Conservation (phyloP, 2,329 filamentous ascomycete genomes). For the Botrytis byssoidea region DNA sequence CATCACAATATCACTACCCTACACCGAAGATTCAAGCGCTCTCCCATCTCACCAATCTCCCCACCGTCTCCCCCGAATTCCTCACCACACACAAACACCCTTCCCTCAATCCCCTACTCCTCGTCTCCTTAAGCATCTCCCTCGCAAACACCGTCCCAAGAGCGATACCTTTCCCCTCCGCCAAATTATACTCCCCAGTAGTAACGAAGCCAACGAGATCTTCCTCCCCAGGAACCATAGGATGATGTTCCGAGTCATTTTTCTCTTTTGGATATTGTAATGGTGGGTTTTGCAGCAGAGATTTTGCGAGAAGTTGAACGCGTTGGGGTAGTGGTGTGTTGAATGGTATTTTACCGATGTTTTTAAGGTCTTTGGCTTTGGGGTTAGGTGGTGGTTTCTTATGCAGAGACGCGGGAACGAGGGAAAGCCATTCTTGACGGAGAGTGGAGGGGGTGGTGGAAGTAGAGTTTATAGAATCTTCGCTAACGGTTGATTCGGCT, state of each 20-base stretch:
- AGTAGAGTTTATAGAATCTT: constrained; percentile 29
- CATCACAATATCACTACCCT: neutral
- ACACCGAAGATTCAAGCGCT: constrained; percentile 24
- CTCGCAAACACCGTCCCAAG: constrained; percentile 68
- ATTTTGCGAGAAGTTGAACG: constrained; percentile 46
- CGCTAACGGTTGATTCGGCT: constrained; percentile 39
- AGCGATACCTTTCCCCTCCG: constrained; percentile 71
- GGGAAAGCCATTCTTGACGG: constrained; percentile 69
- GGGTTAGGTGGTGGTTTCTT: constrained; percentile 32
- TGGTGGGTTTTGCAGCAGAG: constrained; percentile 48
- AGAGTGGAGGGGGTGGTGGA: constrained; percentile 45
- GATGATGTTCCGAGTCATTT: constrained; percentile 48
- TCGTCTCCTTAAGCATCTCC: constrained; percentile 51
- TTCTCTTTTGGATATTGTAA: constrained; percentile 41
- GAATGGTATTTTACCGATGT: constrained; percentile 32
- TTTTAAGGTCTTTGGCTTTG: constrained; percentile 27
- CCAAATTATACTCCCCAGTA: constrained; percentile 77
- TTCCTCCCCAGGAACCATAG: constrained; percentile 66
- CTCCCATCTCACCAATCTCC: constrained; percentile 79
- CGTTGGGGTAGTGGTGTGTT: constrained; percentile 37
- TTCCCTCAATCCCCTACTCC: constrained; percentile 39
- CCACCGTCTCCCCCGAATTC: constrained; percentile 74
- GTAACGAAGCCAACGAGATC: constrained; percentile 91
- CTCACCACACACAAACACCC: constrained; percentile 72
- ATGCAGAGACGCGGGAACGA: constrained; percentile 41